These are phyloP conservation scores for Ricinus communis DNA, from an alignment of 345 rosid genomes.

Conservation along the genomic window DNA sequence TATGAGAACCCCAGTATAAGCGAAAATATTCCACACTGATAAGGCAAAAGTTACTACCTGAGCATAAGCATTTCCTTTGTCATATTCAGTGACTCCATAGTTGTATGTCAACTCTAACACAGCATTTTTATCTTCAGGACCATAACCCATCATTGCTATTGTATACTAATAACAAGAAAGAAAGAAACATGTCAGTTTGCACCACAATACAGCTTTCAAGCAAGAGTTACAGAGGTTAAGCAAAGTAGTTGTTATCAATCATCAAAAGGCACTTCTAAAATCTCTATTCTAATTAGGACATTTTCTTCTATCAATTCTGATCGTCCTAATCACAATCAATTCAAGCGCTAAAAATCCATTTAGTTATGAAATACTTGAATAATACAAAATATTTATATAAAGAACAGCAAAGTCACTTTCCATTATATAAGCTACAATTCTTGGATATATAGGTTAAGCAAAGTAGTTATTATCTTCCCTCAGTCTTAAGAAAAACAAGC, in stretches of 20 bases:
- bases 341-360: not conserved
- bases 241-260: no score
- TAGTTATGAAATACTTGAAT: no score
- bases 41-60: conserved; percentile 48
- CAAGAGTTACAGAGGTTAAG: not conserved
- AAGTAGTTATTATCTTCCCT: conserved; percentile 5
- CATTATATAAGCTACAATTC: not conserved
- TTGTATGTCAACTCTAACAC: conserved; percentile 92
- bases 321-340: not conserved
- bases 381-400: no score
- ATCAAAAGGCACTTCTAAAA: not conserved
- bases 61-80: conserved; percentile 88
- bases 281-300: no score
- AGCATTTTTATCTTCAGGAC: conserved; percentile 82
- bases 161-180: conserved; percentile 49
- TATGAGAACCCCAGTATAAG: not conserved
- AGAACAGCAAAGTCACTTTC: not conserved
- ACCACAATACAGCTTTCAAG: conserved; percentile 3
- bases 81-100: conserved; percentile 87
- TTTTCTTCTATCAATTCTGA: not conserved
- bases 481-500: not conserved
- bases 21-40: not conserved
- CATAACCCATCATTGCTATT: conserved; percentile 90
- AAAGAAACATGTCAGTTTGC: conserved; percentile 12
- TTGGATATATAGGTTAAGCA: not conserved